Percentiles rank a stretch among this genome's conserved stretches.
phyloP scores from a whole-genome alignment of 352 stramenopile genomes.

The Phytophthora sp. region DNA sequence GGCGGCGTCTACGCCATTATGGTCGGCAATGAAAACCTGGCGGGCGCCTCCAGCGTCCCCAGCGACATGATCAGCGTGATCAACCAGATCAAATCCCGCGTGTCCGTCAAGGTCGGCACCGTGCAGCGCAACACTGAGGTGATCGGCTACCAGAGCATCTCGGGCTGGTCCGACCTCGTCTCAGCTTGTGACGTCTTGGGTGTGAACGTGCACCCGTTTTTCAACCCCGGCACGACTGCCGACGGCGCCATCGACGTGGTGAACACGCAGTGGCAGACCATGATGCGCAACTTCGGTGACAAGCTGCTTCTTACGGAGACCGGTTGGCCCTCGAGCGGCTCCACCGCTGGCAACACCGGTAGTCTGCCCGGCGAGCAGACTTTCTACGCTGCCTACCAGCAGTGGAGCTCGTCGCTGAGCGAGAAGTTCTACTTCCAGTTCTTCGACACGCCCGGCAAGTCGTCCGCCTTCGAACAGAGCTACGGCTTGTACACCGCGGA shows the following conservation, averaged over 20 bases:
- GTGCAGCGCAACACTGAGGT: slow-evolving; percentile 75
- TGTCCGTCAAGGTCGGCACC: slow-evolving; percentile 68
- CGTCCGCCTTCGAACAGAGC: slow-evolving; percentile 47
- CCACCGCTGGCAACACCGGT: slow-evolving; percentile 42
- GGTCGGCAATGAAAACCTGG: slow-evolving; percentile 77
- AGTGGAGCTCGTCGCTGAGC: slow-evolving; percentile 49
- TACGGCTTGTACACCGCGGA: slow-evolving; percentile 59
- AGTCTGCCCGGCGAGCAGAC: slow-evolving; percentile 34
- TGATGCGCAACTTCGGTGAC: slow-evolving; percentile 44
- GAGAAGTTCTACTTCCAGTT: slow-evolving; percentile 86
- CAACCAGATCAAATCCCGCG: slow-evolving; percentile 48
- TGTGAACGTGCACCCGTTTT: slow-evolving; percentile 71
- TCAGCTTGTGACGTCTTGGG: slow-evolving; percentile 51
- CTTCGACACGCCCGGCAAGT: slow-evolving; percentile 65
- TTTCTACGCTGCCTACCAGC: slow-evolving; percentile 71
- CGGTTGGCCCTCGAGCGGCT: slow-evolving; percentile 54
- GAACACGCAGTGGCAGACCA: slow-evolving; percentile 60
- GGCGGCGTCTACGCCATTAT: slow-evolving; percentile 64
- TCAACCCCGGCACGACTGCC: slow-evolving; percentile 40
- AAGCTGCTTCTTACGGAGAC: slow-evolving; percentile 66
- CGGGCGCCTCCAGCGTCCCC: slow-evolving; percentile 28
- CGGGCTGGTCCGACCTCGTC: slow-evolving; percentile 46
- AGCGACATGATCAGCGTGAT: slow-evolving; percentile 58
- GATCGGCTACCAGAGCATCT: slow-evolving; percentile 34
- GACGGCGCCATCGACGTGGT: slow-evolving; percentile 50